Percentiles rank a stretch among this genome's conserved stretches.
Conservation (phyloP, 2,329 filamentous ascomycete genomes). For the Ophiostoma australiae region DNA sequence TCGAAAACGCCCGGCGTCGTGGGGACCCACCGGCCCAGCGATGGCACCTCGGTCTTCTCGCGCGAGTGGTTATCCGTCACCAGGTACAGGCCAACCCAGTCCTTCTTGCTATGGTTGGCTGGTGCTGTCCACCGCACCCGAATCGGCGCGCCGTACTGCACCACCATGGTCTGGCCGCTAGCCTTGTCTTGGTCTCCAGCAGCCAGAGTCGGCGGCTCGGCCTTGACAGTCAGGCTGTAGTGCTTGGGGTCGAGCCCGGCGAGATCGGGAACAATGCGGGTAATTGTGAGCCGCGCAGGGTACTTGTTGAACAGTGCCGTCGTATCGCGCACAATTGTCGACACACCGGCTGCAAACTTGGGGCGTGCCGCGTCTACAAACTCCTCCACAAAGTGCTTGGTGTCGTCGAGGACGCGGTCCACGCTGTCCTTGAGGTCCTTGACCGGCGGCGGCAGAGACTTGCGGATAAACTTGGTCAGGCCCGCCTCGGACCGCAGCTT, state of each 20-base stretch:
- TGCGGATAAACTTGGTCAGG: conserved; percentile 83
- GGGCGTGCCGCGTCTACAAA: conserved; percentile 80
- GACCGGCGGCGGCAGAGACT: conserved; percentile 76
- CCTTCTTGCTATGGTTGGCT: conserved; percentile 76
- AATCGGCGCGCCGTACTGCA: conserved; percentile 88
- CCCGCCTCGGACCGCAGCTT: conserved; percentile 81
- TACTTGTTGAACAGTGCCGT: conserved; percentile 84
- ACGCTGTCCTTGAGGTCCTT: conserved; percentile 80
- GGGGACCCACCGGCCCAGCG: conserved; percentile 83
- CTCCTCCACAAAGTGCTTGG: conserved; percentile 84
- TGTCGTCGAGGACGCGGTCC: conserved; percentile 80
- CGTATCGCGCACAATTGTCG: conserved; percentile 81
- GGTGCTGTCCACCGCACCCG: conserved; percentile 88
- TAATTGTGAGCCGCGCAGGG: conserved; percentile 78
- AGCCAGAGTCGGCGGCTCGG: conserved; percentile 39
- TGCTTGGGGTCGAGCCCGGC: conserved; percentile 73
- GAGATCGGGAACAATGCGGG: conserved; percentile 70
- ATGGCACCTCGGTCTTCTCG: conserved; percentile 76
- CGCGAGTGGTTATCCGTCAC: conserved; percentile 88
- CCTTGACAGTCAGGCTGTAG: conserved; percentile 72
- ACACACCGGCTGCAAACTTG: conserved; percentile 80
- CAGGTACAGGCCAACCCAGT: conserved; percentile 96
- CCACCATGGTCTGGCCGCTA: conserved; percentile 57
- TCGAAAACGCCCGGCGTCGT: conserved; percentile 74
- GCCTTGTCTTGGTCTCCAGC: background rate